These are phyloP conservation scores for Lipomyces yamadae DNA, from an alignment of 805 yeast species.

Conservation along the genomic window DNA sequence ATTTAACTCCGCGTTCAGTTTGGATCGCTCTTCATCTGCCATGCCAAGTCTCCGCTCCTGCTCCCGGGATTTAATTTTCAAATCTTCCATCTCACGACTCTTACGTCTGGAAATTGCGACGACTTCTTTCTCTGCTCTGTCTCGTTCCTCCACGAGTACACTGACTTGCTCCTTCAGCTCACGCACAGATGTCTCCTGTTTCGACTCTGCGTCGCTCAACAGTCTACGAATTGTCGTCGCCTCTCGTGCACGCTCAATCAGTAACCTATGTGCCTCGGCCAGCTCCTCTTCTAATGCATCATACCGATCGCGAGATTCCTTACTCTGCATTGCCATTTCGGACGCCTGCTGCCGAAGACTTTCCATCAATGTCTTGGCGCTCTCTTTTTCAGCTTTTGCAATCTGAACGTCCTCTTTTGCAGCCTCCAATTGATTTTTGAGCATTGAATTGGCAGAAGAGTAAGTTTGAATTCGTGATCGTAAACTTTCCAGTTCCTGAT, in stretches of 20 bases:
- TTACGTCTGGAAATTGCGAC: conserved; percentile 57
- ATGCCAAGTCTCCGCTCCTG: conserved; percentile 47
- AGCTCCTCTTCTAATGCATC: conserved; percentile 82
- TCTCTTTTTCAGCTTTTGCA: conserved; percentile 45
- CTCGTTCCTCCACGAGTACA: conserved; percentile 63
- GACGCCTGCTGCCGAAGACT: conserved; percentile 69
- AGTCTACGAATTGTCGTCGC: conserved; percentile 71
- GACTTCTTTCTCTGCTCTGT: conserved; percentile 60
- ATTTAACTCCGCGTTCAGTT: conserved; percentile 33
- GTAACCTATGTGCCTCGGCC: conserved; percentile 68
- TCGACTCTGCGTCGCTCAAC: conserved; percentile 69
- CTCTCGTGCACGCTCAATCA: conserved; percentile 84
- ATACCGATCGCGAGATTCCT: conserved; percentile 64
- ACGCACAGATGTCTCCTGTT: conserved; percentile 55
- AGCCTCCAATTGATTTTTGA: conserved; percentile 52
- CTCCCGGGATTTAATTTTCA: conserved; percentile 52
- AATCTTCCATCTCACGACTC: conserved; percentile 70
- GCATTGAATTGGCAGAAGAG: conserved; percentile 48
- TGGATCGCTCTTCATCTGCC: conserved; percentile 36
- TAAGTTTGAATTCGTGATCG: conserved; percentile 51
- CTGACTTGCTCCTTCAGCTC: conserved; percentile 61
- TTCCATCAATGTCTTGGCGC: conserved; percentile 52
- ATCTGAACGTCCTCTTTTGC: conserved; percentile 45
- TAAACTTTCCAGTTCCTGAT: conserved; percentile 45
- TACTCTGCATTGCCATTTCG: conserved; percentile 67